Evolutionary conservation across 202 grass and related monocot species (phyloP), one percentile per base, ranked within the genome.

Genomic region (Eragrostis tef): DNA sequence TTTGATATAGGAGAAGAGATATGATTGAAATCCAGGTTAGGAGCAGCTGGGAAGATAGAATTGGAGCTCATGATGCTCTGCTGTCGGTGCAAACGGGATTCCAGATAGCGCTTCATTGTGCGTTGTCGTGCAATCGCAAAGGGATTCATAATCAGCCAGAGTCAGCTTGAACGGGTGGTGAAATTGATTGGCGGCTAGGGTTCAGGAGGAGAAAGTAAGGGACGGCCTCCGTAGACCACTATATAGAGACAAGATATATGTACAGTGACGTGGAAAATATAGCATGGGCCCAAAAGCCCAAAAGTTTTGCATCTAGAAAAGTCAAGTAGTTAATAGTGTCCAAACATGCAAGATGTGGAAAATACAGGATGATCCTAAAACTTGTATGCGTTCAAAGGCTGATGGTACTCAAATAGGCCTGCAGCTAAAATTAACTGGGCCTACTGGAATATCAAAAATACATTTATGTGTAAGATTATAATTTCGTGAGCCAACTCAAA

Each of bases 121-220:
- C 7, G 62, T 47, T 10, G 11, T 9, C 2, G 22, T 14, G 7
- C 36, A 29, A 56, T 36, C 36, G 39, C 77, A 52, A 64, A 65
- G 45, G 64, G 77, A 39, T 10, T 44, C 87, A 88, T 85, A 17
- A 4, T 56, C 66, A 59, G 26, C 56, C 49, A 51, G 9, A 47
- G 47, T 70, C 69, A 25, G 22, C 14, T 11, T 31, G 22, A 73
- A 60, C 21, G 9, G 5, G 17, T 53, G 21, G 51, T 58, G 22
- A 2, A 61, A 11, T 34, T 7, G 75, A 81, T 63, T 80, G 63
- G 62, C 0, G 19, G 76, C 53, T 48, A 84, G 75, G 76, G 53
- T 65, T 84, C 43, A 69, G 76, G 47, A 81, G n/a, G 46, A 39
- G 62, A 21, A 39, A 65, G 34, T 45, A 69, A 75, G 71, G 84